Percentiles rank a stretch among this genome's conserved stretches.
Conservation (phyloP, 1,139 yeast genomes). For the Lodderomyces pseudojiufengensis region DNA sequence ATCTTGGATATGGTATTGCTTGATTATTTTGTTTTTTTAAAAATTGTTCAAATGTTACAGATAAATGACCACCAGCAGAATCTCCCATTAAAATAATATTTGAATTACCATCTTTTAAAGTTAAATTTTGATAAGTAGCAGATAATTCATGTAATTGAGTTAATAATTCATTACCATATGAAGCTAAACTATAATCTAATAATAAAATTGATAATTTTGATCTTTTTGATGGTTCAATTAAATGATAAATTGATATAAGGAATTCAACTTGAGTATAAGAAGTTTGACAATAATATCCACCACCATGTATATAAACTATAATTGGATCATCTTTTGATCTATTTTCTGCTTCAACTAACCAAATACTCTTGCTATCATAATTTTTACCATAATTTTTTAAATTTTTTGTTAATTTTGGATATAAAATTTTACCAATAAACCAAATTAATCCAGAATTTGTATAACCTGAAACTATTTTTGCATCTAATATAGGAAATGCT, state of each 20-base stretch:
- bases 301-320: conserved; percentile 39
- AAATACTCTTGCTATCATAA: conserved; percentile 30
- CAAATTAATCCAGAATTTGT: conserved; percentile 9
- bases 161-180: conserved; percentile 31
- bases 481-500: conserved; percentile 11
- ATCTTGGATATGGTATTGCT: conserved; percentile 25
- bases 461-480: conserved; percentile 4
- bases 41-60: conserved; percentile 26
- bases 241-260: conserved; percentile 25
- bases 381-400: conserved; percentile 32
- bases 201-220: conserved; percentile 28
- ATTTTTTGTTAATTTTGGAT: conserved; percentile 9
- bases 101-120: conserved; percentile 18
- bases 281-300: conserved; percentile 39
- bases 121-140: conserved; percentile 26
- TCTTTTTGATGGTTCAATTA: conserved; percentile 25
- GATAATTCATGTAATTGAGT: conserved; percentile 33
- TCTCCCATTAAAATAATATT: conserved; percentile 37
- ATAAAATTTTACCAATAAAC: conserved; percentile 5
- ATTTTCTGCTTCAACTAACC: conserved; percentile 34
- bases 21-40: conserved; percentile 16
- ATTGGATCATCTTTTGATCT: conserved; percentile 31
- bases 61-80: conserved; percentile 42
- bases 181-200: conserved; percentile 38
- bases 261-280: conserved; percentile 31